Percentiles rank a stretch among this genome's conserved stretches.
These are phyloP conservation scores for Starmerella riodocensis DNA, from an alignment of 805 yeast genomes.

Conservation along the genomic window DNA sequence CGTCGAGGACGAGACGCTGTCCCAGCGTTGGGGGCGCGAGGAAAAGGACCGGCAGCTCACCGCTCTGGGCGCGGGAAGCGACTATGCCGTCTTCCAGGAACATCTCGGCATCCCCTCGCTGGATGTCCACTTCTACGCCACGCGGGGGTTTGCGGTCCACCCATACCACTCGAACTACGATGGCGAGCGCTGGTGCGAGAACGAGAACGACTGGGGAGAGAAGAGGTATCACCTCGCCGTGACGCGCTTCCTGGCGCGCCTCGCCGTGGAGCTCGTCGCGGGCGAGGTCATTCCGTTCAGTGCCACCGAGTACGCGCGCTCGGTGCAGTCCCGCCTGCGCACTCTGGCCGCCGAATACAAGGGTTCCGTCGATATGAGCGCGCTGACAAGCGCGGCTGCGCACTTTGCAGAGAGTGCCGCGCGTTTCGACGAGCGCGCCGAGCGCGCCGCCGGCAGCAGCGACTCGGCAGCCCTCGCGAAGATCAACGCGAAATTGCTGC, in stretches of 20 bases:
- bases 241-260: constrained; percentile 42
- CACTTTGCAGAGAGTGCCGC: too few species aligned
- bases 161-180: constrained; percentile 70
- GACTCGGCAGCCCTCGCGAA: too few species aligned
- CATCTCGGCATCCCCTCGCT: constrained; percentile 33
- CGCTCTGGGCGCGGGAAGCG: constrained; percentile 58
- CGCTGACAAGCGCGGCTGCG: too few species aligned
- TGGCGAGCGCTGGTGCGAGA: constrained; percentile 61
- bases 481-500: constrained; percentile 32
- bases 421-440: too few species aligned
- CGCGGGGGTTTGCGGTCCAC: constrained; percentile 41
- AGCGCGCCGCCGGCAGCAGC: too few species aligned
- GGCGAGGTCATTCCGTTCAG: constrained; percentile 35
- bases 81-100: constrained; percentile 37
- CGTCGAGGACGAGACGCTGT: constrained; percentile 21
- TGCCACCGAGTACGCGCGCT: constrained; percentile 31
- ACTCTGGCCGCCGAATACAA: constrained; percentile 25
- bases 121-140: constrained; percentile 43
- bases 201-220: constrained; percentile 46
- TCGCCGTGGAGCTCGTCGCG: constrained; percentile 40
- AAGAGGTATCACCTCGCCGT: constrained; percentile 45
- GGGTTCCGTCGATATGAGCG: too few species aligned
- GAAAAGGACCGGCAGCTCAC: constrained; percentile 28
- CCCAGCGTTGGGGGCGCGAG: constrained; percentile 27
- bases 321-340: constrained; percentile 29